Evolutionary conservation across 768 basidiomycete genomes (phyloP), one percentile per base, ranked within the genome.

Genomic region (Russula vinacea): DNA sequence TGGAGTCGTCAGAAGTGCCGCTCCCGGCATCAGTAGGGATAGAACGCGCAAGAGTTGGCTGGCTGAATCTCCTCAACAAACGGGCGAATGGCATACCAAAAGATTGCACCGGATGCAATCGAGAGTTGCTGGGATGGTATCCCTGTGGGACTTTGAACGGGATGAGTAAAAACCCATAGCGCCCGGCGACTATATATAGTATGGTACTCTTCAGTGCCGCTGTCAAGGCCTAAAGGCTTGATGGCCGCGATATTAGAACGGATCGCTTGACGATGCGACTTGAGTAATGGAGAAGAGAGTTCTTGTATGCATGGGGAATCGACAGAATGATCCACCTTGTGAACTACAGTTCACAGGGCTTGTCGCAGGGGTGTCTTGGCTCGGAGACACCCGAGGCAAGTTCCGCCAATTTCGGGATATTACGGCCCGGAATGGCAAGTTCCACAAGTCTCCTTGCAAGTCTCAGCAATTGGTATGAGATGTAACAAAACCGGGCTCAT

Each of bases 391-490:
- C n/a, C n/a, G n/a, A n/a, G n/a, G n/a, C n/a, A n/a, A n/a, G n/a
- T n/a, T n/a, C n/a, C n/a, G n/a, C n/a, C n/a, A n/a, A n/a, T n/a
- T n/a, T n/a, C n/a, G 29, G 29, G 29, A 29, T 2, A 29, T 29
- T 29, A 29, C 29, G 29, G 29, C 29, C 29, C 29, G 40, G 40
- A 7, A 35, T 5, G 29, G 29, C 29, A 29, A 2, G 29, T 5
- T 29, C 29, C 35, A 5, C 29, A 6, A 22, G 1, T 2, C 16
- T 35, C 22, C n/a, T 35, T 24, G 9, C 22, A n/a, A n/a, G n/a
- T n/a, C n/a, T 42, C 19, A 53, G 53, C 22, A 54, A 64, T 64
- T n/a, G 62, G 62, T 32, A 40, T 54, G 58, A 17, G 37, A 44
- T n/a, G 1, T 17, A 6, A 53, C 16, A 10, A n/a, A 3, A n/a